Evolutionary conservation across 345 rosid genomes (phyloP).

Genomic region (Eucalyptus marginata): DNA sequence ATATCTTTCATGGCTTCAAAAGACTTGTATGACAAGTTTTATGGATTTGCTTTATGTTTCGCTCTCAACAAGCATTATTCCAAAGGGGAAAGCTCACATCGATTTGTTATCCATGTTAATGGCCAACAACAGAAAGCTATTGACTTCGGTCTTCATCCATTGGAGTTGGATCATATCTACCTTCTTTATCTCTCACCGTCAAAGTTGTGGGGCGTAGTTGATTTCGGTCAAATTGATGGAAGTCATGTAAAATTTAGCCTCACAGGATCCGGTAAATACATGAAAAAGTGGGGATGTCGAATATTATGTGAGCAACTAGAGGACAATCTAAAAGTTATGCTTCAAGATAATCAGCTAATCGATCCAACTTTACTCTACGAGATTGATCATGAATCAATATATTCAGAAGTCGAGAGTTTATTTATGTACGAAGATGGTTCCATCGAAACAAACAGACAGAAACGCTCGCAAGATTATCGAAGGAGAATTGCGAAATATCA

Average conservation of each 20-base stretch:
- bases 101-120: neutral
- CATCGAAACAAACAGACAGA: accelerated
- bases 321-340: accelerated
- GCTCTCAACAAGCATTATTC: no score
- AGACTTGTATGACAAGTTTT: neutral
- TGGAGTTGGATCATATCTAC: no score
- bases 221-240: accelerated
- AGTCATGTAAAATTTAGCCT: accelerated
- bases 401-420: no score
- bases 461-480: no score
- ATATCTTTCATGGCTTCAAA: neutral
- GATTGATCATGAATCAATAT: no score
- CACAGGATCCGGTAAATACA: accelerated
- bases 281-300: no score
- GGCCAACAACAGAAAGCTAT: neutral
- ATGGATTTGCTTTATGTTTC: neutral
- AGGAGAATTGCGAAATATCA: accelerated
- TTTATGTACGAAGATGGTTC: accelerated
- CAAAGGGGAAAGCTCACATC: accelerated
- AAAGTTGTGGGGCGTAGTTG: accelerated
- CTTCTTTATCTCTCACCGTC: accelerated
- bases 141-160: accelerated
- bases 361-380: no score
- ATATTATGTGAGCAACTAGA: no score
- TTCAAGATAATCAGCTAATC: accelerated